Conservation (phyloP, 2,329 filamentous ascomycete genomes). For the Aspergillus intermedius region DNA sequence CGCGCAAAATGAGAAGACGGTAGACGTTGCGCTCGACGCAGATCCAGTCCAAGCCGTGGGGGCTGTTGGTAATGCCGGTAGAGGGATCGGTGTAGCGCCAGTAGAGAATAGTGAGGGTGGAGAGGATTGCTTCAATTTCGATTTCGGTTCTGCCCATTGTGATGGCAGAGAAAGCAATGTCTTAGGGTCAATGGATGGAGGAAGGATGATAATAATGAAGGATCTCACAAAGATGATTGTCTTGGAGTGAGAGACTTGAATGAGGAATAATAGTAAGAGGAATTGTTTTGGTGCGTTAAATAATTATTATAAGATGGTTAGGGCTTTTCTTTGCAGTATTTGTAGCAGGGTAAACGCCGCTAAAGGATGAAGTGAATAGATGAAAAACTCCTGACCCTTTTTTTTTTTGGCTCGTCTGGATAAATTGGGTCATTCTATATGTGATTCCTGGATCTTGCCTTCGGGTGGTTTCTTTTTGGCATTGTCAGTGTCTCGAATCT, state of each 20-base stretch:
- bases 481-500: not conserved
- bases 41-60: constrained; percentile 5
- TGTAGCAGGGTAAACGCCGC: too few species aligned
- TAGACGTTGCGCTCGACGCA: constrained; percentile 1
- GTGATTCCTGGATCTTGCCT: too few species aligned
- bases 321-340: too few species aligned
- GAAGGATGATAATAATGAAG: not conserved
- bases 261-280: too few species aligned
- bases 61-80: constrained; percentile 5
- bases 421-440: too few species aligned
- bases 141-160: constrained; percentile 4
- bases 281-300: too few species aligned
- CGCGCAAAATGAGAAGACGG: constrained; percentile 8
- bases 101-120: not conserved
- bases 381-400: too few species aligned
- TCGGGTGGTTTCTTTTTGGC: not conserved
- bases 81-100: constrained; percentile 2
- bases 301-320: too few species aligned
- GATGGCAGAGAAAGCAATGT: not conserved
- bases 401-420: too few species aligned
- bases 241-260: constrained; percentile 41
- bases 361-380: too few species aligned
- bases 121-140: constrained; percentile 4
- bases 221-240: constrained; percentile 41
- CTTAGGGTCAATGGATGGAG: not conserved